A percentile compares a stretch with the other conserved stretches of the same genome.
Evolutionary conservation across 345 rosid genomes (phyloP).

Genomic region (Noccaea bulbosa): DNA sequence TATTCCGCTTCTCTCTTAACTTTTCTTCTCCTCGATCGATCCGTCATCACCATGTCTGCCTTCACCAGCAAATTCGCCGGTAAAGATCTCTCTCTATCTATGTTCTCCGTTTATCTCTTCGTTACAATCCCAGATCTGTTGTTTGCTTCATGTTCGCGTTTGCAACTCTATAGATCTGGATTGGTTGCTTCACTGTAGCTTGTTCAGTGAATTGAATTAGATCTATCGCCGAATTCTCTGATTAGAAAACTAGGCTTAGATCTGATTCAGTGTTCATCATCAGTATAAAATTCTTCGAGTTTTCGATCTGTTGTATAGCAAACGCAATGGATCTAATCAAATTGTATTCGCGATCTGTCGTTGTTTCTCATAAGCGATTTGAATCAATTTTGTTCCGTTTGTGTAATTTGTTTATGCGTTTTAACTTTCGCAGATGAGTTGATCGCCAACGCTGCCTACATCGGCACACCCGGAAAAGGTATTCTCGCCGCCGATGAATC

Average conservation of each 20-base stretch:
- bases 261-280: conserved; percentile 19
- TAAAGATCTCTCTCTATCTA: conserved; percentile 26
- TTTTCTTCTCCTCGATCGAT: not conserved
- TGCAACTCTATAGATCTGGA: conserved; percentile 20
- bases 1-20: conserved; percentile 3
- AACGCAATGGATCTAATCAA: conserved; percentile 10
- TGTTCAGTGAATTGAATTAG: not conserved
- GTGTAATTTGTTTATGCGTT: not conserved
- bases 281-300: not conserved
- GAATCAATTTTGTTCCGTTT: not conserved
- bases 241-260: not conserved
- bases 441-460: conserved; percentile 82
- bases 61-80: conserved; percentile 85
- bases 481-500: conserved; percentile 99
- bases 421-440: conserved; percentile 64
- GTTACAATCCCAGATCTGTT: conserved; percentile 21
- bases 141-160: not conserved
- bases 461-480: conserved; percentile 99
- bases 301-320: not conserved
- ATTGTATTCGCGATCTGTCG: conserved; percentile 13
- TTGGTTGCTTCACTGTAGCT: not conserved
- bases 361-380: not conserved
- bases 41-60: conserved; percentile 64
- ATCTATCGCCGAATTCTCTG: not conserved
- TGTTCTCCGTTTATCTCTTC: not conserved